These are phyloP conservation scores for Eimeria sp. DNA, from an alignment of 169 alveolate species.

Conservation along the genomic window DNA sequence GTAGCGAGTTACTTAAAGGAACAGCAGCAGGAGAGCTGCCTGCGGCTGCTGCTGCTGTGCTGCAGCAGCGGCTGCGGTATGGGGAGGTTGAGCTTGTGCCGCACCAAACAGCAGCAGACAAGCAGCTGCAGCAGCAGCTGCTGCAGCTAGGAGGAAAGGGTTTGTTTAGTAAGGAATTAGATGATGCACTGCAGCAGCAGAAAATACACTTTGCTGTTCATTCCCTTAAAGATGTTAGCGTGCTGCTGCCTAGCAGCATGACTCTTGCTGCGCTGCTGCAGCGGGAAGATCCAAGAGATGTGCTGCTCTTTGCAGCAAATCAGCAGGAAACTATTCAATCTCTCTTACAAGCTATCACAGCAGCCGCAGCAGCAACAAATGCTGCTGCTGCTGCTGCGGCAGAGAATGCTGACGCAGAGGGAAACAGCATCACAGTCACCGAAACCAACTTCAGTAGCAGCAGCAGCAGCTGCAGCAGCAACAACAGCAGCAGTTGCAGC, in stretches of 20 bases:
- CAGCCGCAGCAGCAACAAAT: neutral
- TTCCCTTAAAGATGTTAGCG: conserved; percentile 81
- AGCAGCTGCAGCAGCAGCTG: conserved; percentile 83
- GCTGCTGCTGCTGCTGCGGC: neutral
- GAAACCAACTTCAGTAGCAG: conserved; percentile 18
- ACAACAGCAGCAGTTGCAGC: conserved; percentile 30
- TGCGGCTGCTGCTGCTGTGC: conserved; percentile 29
- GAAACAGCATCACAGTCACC: neutral
- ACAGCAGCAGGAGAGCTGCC: neutral
- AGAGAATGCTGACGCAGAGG: neutral
- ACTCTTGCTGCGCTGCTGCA: conserved; percentile 54
- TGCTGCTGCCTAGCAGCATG: conserved; percentile 28
- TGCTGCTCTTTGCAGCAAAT: neutral
- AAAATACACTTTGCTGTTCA: conserved; percentile 85
- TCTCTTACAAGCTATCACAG: neutral
- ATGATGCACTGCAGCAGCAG: conserved; percentile 81
- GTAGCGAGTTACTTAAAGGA: neutral
- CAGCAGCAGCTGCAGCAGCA: neutral
- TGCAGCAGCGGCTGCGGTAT: conserved; percentile 57
- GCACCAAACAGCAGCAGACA: conserved; percentile 78
- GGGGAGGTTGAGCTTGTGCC: conserved; percentile 50
- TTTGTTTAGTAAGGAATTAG: conserved; percentile 86
- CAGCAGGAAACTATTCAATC: neutral
- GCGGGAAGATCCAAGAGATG: conserved; percentile 81
- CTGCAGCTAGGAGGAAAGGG: conserved; percentile 88